These are phyloP conservation scores for Coniosporium apollinis DNA, from an alignment of 495 filamentous ascomycete species.

Conservation along the genomic window DNA sequence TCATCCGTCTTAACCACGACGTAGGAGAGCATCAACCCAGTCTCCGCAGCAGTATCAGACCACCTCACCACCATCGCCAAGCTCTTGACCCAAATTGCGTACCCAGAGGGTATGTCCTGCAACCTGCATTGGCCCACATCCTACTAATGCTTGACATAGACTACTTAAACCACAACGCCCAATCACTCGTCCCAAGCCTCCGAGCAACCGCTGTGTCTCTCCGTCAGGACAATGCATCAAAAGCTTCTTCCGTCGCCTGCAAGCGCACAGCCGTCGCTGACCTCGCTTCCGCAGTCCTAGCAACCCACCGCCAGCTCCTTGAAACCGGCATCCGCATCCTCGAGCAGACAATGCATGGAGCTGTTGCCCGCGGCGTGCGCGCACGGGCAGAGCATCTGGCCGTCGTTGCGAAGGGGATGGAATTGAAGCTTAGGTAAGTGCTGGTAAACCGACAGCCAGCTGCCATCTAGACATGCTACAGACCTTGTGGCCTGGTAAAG, in stretches of 20 bases:
- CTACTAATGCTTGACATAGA: neutral
- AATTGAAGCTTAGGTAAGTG: slow-evolving; percentile 35
- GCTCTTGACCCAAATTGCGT: no score
- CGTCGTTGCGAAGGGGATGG: slow-evolving; percentile 37
- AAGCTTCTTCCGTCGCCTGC: neutral
- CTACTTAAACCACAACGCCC: neutral
- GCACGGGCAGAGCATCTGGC: slow-evolving; percentile 41
- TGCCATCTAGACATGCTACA: slow-evolving; percentile 16
- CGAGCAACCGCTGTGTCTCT: neutral
- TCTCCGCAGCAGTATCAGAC: slow-evolving; percentile 1
- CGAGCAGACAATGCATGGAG: slow-evolving; percentile 49
- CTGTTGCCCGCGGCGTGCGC: slow-evolving; percentile 37
- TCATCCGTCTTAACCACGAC: neutral
- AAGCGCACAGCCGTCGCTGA: slow-evolving; percentile 9
- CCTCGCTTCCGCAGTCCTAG: slow-evolving; percentile 9
- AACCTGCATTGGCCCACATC: neutral
- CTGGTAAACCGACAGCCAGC: slow-evolving; percentile 12
- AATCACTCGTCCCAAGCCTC: neutral
- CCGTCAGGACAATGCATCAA: neutral
- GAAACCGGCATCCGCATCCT: slow-evolving; percentile 22
- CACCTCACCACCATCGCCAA: neutral
- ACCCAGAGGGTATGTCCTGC: no score
- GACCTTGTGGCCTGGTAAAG: slow-evolving; percentile 9
- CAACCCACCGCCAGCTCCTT: slow-evolving; percentile 12
- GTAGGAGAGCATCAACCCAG: neutral